Conservation (phyloP, 768 basidiomycete species). For the Xerocomellus amylosporus region DNA sequence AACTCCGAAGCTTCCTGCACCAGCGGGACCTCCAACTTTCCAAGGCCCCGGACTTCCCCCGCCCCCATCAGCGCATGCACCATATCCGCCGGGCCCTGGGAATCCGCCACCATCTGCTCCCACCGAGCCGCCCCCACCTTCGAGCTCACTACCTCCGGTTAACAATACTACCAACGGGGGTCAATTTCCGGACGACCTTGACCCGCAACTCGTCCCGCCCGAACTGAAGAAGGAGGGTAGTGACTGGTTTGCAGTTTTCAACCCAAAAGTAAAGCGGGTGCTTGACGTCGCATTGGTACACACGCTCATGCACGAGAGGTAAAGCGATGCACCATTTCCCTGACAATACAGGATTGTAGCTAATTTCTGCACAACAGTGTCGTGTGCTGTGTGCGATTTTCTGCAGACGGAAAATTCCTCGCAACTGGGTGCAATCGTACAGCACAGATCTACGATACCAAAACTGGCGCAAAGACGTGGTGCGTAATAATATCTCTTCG, state of each 20-base stretch:
- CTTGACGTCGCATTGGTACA: slow-evolving; percentile 81
- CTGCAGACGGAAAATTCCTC: slow-evolving; percentile 87
- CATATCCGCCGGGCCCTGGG: slow-evolving; percentile 32
- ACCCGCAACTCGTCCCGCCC: slow-evolving; percentile 33
- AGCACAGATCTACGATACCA: slow-evolving; percentile 92
- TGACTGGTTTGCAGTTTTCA: slow-evolving; percentile 91
- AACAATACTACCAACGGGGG: slow-evolving; percentile 28
- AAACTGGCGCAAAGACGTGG: slow-evolving; percentile 84
- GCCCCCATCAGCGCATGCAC: slow-evolving; percentile 31
- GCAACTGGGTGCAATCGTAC: slow-evolving; percentile 97
- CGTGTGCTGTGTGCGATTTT: slow-evolving; percentile 91
- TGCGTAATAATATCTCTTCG: slow-evolving; percentile 35
- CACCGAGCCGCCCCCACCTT: slow-evolving; percentile 23
- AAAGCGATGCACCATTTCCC: slow-evolving; percentile 17
- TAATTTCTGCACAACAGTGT: slow-evolving; percentile 44
- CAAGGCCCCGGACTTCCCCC: slow-evolving; percentile 38
- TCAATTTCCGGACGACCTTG: slow-evolving; percentile 36
- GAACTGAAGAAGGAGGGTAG: slow-evolving; percentile 58
- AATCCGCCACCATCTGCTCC: slow-evolving; percentile 33
- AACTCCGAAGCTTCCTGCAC: slow-evolving; percentile 36
- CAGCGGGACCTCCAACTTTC: slow-evolving; percentile 30
- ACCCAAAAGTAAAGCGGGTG: slow-evolving; percentile 71
- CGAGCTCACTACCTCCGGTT: slow-evolving; percentile 25
- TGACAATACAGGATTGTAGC: background rate
- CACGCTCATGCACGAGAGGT: slow-evolving; percentile 91